Conservation (phyloP, 352 stramenopile genomes). For the Phytopythium litorale region DNA sequence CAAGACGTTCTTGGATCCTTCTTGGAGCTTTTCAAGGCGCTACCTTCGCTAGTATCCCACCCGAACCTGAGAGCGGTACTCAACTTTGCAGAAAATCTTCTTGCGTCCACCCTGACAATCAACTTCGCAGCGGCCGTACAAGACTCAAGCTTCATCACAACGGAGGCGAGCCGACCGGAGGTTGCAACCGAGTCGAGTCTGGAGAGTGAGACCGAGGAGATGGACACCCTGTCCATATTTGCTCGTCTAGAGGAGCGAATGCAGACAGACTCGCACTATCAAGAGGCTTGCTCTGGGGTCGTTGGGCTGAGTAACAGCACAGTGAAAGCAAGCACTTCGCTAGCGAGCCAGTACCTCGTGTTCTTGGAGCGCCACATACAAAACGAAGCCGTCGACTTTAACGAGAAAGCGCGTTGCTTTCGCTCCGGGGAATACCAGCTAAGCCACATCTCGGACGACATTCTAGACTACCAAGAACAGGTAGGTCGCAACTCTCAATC, state of each 20-base stretch:
- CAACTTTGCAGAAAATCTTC: conserved; percentile 1
- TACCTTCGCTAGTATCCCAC: not conserved
- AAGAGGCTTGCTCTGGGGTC: conserved; percentile 31
- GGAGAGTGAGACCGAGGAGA: conserved; percentile 8
- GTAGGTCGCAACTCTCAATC: conserved; percentile 10
- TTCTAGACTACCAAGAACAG: conserved; percentile 32
- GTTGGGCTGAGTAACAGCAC: conserved; percentile 31
- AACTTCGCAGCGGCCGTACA: not conserved
- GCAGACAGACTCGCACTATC: conserved; percentile 27
- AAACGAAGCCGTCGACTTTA: conserved; percentile 52
- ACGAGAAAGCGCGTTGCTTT: conserved; percentile 36
- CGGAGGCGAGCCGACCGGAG: not conserved
- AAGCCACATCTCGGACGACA: conserved; percentile 32
- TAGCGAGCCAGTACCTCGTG: conserved; percentile 29
- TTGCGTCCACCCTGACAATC: not conserved
- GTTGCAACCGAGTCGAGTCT: not conserved
- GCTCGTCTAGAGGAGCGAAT: conserved; percentile 30
- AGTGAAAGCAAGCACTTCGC: conserved; percentile 13
- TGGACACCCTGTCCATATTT: conserved; percentile 7
- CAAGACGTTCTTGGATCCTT: not conserved
- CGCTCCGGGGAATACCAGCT: conserved; percentile 40
- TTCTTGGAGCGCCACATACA: conserved; percentile 27
- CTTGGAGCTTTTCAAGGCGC: conserved; percentile 1
- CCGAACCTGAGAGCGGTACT: not conserved
- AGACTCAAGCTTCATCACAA: not conserved